These are phyloP conservation scores for Skeletonema costatum DNA, from an alignment of 108 stramenopile species.

Conservation along the genomic window DNA sequence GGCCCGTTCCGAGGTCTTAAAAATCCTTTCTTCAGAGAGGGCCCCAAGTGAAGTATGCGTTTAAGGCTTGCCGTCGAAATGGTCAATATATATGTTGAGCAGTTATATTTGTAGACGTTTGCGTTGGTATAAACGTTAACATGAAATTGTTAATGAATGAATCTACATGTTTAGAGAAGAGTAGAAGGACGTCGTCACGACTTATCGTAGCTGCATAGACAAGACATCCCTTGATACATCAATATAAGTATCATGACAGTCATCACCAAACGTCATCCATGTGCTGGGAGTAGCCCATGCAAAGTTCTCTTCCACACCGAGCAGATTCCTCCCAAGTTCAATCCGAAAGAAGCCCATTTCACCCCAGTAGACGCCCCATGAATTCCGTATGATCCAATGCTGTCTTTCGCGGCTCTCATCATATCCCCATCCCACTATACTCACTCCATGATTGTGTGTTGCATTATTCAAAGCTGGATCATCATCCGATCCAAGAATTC, in stretches of 20 bases:
- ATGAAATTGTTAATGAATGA: too few species aligned
- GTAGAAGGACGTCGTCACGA: background rate
- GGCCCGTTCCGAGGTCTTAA: too few species aligned
- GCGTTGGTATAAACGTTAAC: too few species aligned
- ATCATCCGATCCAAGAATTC: constrained; percentile 59
- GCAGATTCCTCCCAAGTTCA: constrained; percentile 47
- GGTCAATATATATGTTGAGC: too few species aligned
- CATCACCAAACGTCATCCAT: constrained; percentile 28
- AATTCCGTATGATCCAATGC: constrained; percentile 83
- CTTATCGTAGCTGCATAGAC: background rate
- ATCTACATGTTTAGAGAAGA: too few species aligned
- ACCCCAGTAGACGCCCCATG: constrained; percentile 62
- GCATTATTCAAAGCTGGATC: constrained; percentile 30
- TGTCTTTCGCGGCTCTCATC: constrained; percentile 36
- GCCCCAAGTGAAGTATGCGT: too few species aligned
- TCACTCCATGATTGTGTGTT: constrained; percentile 62
- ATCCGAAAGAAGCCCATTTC: constrained; percentile 58
- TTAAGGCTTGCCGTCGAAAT: too few species aligned
- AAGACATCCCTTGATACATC: constrained; percentile 8
- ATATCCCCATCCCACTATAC: constrained; percentile 78
- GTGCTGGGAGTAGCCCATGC: constrained; percentile 58
- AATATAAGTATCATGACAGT: constrained; percentile 32
- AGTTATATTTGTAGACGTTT: too few species aligned
- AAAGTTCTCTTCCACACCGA: constrained; percentile 54
- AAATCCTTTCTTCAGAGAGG: too few species aligned